Evolutionary conservation across 2,329 filamentous ascomycete species (phyloP), one percentile per base, ranked within the genome.

Genomic region (Hypoxylon rubiginosum): DNA sequence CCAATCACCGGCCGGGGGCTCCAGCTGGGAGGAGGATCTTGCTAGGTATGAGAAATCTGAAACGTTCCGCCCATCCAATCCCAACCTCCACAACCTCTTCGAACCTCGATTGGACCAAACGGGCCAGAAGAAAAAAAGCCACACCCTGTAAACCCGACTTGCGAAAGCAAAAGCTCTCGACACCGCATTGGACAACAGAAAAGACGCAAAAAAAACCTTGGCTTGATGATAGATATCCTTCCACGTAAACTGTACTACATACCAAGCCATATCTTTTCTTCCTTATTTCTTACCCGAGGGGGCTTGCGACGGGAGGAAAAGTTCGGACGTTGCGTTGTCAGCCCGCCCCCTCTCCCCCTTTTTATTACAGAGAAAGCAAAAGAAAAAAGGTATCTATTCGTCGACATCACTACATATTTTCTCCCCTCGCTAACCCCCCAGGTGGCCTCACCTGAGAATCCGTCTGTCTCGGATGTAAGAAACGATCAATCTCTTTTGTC

Each of bases 171-270:
- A 24, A 21, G 34, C 34, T 41, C 52, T 58, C n/a, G 59, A 56
- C 43, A 68, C 32, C 66, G 30, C 58, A 62, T 68, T 66, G 62
- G 66, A 65, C 48, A 43, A 4, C 21, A 24, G 21, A 24, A 24
- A 24, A 4, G 34, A 30, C 36, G 49, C 8, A 32, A 53, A 26
- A 45, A 51, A 62, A 65, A 49, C 51, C 58, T 65, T 58, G 62
- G 62, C 66, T 58, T 59, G 51, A 51, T 65, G 62, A 59, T 58
- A 49, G 32, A 65, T 62, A 24, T 48, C 62, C 55, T 54, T 69
- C 63, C 66, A 66, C 63, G 66, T 69, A 69, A 52, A 66, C 58
- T 58, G 60, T 69, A 58, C 57, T 24, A 69, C 66, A 53, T 24
- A 69, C 66, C 24, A 41, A 41, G 48, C 36, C 24, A 9, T 19